Evolutionary conservation across 2,329 filamentous ascomycete species (phyloP).

Genomic region (Colletotrichum zoysiae): DNA sequence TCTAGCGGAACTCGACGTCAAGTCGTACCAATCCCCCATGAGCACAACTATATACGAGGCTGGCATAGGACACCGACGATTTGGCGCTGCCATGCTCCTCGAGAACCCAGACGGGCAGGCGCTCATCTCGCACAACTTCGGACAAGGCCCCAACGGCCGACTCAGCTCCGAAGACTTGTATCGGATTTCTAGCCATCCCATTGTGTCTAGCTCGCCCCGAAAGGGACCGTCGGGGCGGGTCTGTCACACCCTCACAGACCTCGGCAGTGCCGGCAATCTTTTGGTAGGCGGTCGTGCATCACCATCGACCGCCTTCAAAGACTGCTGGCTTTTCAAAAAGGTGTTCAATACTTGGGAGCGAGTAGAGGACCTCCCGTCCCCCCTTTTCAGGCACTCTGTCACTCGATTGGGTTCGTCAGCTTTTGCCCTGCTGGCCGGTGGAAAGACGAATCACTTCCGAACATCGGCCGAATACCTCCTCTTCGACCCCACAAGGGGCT

Average conservation of each 20-base stretch:
- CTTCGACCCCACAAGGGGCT: slow-evolving; percentile 62
- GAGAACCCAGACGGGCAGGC: slow-evolving; percentile 55
- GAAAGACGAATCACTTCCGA: slow-evolving; percentile 64
- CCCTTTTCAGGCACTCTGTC: slow-evolving; percentile 81
- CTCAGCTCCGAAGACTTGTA: slow-evolving; percentile 66
- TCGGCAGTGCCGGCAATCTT: slow-evolving; percentile 70
- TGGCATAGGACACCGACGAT: slow-evolving; percentile 65
- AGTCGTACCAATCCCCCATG: slow-evolving; percentile 41
- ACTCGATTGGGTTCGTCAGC: slow-evolving; percentile 63
- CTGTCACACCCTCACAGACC: slow-evolving; percentile 81
- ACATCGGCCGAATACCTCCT: slow-evolving; percentile 67
- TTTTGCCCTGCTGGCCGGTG: slow-evolving; percentile 71
- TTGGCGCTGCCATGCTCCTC: slow-evolving; percentile 66
- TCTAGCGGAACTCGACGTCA: slow-evolving; percentile 4
- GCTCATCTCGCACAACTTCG: slow-evolving; percentile 60
- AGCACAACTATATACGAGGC: slow-evolving; percentile 54
- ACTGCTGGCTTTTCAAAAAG: slow-evolving; percentile 81
- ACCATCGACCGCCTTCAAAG: slow-evolving; percentile 74
- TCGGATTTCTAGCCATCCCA: slow-evolving; percentile 35
- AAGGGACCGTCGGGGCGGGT: slow-evolving; percentile 65
- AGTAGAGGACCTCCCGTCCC: slow-evolving; percentile 74
- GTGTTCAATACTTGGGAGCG: slow-evolving; percentile 69
- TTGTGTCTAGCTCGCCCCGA: slow-evolving; percentile 41
- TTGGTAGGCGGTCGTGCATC: slow-evolving; percentile 84
- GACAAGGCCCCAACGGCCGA: slow-evolving; percentile 59